Percentiles rank a stretch among this genome's conserved stretches.
These are phyloP conservation scores for Sarcocystis neurona DNA, from an alignment of 169 alveolate genomes.

Conservation along the genomic window DNA sequence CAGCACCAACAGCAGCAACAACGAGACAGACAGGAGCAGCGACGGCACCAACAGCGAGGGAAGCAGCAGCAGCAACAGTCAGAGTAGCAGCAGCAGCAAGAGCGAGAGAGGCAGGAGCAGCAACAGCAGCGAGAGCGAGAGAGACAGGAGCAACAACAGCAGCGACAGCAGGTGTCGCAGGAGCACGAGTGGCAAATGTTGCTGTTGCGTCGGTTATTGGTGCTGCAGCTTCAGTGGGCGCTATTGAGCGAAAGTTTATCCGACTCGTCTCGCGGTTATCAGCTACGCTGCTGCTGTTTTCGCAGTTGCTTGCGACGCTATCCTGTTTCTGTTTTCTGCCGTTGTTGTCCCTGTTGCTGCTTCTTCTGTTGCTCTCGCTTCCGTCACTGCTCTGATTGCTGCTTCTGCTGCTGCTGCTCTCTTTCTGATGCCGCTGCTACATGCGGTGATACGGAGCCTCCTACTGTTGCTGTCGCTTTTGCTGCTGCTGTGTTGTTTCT, in stretches of 20 bases:
- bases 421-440: too few relatives aligned
- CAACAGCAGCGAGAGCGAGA: slow-evolving; percentile 19
- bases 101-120: slow-evolving; percentile 38
- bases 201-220: slow-evolving; percentile 22
- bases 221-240: slow-evolving; percentile 34
- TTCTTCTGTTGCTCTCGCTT: background rate
- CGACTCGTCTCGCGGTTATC: slow-evolving; percentile 16
- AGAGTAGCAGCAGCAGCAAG: slow-evolving; percentile 21
- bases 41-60: slow-evolving; percentile 3
- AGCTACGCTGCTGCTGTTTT: background rate
- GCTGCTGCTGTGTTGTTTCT: too few relatives aligned
- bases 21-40: slow-evolving; percentile 12
- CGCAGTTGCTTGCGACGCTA: background rate
- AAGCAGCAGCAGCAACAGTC: slow-evolving; percentile 35
- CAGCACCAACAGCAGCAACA: background rate
- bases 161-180: slow-evolving; percentile 48
- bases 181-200: slow-evolving; percentile 28
- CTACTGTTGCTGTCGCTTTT: too few relatives aligned
- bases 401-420: background rate
- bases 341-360: background rate
- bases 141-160: slow-evolving; percentile 35
- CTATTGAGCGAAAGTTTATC: slow-evolving; percentile 28
- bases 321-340: background rate
- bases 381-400: background rate
- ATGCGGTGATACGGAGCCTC: too few relatives aligned